These are phyloP conservation scores for Lactarius pseudohatsudake DNA, from an alignment of 768 basidiomycete species.

Conservation along the genomic window DNA sequence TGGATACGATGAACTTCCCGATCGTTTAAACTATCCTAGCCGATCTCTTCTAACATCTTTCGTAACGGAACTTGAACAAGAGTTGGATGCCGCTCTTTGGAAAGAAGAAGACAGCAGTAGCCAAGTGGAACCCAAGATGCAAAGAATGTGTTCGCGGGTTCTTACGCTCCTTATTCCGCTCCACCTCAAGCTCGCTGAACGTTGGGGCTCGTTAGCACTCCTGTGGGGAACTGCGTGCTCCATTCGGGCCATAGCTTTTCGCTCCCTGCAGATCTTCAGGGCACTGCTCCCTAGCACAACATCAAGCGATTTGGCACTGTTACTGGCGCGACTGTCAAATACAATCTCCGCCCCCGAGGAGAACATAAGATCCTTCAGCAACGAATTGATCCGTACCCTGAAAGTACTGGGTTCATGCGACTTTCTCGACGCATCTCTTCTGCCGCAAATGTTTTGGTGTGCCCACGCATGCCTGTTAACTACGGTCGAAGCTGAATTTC, in stretches of 20 bases:
- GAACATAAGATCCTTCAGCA: constrained; percentile 79
- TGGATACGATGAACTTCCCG: constrained; percentile 70
- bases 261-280: constrained; percentile 89
- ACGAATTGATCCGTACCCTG: constrained; percentile 79
- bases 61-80: constrained; percentile 56
- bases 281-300: constrained; percentile 71
- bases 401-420: constrained; percentile 55
- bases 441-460: constrained; percentile 89
- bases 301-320: constrained; percentile 68
- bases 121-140: constrained; percentile 66
- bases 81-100: constrained; percentile 64
- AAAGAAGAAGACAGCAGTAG: constrained; percentile 61
- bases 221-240: constrained; percentile 86
- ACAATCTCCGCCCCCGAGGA: constrained; percentile 75
- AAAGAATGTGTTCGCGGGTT: constrained; percentile 61
- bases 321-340: constrained; percentile 81
- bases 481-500: constrained; percentile 78
- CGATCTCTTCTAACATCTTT: constrained; percentile 50
- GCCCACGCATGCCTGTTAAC: constrained; percentile 79
- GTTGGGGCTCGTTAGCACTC: constrained; percentile 80
- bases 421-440: constrained; percentile 57
- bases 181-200: constrained; percentile 63
- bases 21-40: constrained; percentile 50
- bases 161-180: constrained; percentile 68
- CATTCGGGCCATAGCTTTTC: constrained; percentile 80